Conservation (phyloP, 805 yeast genomes). For the Schizosaccharomyces cryophilus region DNA sequence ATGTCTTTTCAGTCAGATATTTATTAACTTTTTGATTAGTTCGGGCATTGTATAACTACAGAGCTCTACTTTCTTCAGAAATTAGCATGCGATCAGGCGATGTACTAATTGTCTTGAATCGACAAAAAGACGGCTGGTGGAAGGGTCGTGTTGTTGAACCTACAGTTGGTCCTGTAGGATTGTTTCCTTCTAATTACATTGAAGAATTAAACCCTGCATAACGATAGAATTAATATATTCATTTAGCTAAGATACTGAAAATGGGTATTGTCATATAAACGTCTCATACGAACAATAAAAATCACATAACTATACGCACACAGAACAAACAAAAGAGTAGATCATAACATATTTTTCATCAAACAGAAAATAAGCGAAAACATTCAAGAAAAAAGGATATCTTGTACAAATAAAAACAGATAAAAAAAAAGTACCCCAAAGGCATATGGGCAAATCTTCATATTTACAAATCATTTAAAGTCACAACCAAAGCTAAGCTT, state of each 20-base stretch:
- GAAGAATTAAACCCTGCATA: neutral
- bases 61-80: slow-evolving; percentile 38
- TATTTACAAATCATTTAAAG: neutral
- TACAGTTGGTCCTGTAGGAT: neutral
- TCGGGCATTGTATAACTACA: slow-evolving; percentile 34
- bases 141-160: slow-evolving; percentile 29
- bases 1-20: slow-evolving; percentile 13
- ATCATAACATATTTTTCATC: too few relatives aligned
- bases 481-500: neutral
- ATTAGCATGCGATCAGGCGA: slow-evolving; percentile 35
- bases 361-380: too few relatives aligned
- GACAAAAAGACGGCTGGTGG: slow-evolving; percentile 60
- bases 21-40: slow-evolving; percentile 6
- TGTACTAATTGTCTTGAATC: slow-evolving; percentile 25
- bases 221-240: neutral
- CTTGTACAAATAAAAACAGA: too few relatives aligned
- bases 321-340: too few relatives aligned
- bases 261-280: neutral
- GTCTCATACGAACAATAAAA: neutral
- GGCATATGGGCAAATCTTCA: too few relatives aligned
- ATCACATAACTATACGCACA: too few relatives aligned
- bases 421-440: too few relatives aligned
- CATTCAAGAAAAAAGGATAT: too few relatives aligned
- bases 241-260: neutral
- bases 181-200: slow-evolving; percentile 1